Evolutionary conservation across 2,329 filamentous ascomycete species (phyloP), one percentile per base, ranked within the genome.

Genomic region (Cadophora sp.): DNA sequence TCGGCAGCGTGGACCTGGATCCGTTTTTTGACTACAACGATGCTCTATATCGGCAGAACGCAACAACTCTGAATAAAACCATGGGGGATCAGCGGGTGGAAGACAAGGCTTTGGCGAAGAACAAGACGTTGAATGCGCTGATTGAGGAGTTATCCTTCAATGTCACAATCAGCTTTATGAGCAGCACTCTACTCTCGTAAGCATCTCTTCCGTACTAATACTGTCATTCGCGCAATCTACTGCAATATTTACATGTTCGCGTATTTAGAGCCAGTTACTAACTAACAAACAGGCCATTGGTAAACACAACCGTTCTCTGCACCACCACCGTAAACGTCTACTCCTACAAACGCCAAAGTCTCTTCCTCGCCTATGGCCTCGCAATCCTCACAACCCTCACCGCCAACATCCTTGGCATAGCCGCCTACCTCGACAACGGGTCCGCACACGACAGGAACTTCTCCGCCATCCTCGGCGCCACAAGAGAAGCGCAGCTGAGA

Each of bases 381-480:
- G 69, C 70, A 3, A 67, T 71, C 1, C 14, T 65, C 14, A 56
- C 65, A 24, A 43, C 70, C 2, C 51, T 71, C 13, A 11, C 66
- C 1, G 70, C 62, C 24, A 70, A 67, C 20, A 24, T 66, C 4
- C 24, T 71, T 4, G 70, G 70, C 2, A 68, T 62, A 27, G 70
- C 62, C 16, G 67, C 73, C 0, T 72, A 73, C 47, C 24, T 39
- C 11, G 30, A 48, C 7, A 74, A 73, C 24, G 67, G 67, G 1
- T 63, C 66, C 13, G 48, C 65, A 0, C 70, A 73, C 51, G 68
- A 66, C 18, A 72, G 65, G 30, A 50, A 43, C 16, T 73, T 73
- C 66, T 73, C 71, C 5, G 66, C 72, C 0, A 67, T 73, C 7
- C 8, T 73, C 1, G 66, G 60, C 5, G 65, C 66, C 0, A 73